These are phyloP conservation scores for Linum usitatissimum DNA, from an alignment of 345 rosid species.

Conservation along the genomic window DNA sequence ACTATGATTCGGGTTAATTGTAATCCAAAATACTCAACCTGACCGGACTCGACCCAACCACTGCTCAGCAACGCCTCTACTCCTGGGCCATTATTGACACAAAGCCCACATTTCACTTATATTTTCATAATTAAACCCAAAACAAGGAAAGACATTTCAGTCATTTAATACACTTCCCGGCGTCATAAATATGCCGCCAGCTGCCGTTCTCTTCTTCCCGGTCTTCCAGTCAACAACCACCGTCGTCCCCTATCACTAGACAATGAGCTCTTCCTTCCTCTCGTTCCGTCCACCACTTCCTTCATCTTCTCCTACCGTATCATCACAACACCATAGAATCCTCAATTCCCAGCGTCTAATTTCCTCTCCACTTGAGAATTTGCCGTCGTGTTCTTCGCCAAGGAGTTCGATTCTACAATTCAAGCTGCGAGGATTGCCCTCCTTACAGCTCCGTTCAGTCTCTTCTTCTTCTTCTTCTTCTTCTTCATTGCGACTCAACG, in stretches of 20 bases:
- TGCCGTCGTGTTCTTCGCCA: conserved; percentile 1
- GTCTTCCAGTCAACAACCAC: neutral
- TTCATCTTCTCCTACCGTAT: neutral
- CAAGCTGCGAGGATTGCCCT: conserved; percentile 11
- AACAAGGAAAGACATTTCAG: neutral
- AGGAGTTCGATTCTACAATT: conserved; percentile 1
- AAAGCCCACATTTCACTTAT: too few relatives aligned
- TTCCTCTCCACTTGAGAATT: conserved; percentile 10
- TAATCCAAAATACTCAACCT: too few relatives aligned
- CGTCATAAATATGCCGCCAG: neutral
- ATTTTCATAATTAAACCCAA: too few relatives aligned
- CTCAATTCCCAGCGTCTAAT: neutral
- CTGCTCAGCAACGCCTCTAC: too few relatives aligned
- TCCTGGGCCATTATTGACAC: too few relatives aligned
- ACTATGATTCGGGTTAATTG: too few relatives aligned
- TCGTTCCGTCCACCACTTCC: conserved; percentile 4
- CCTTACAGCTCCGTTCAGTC: conserved; percentile 11
- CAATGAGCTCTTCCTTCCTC: neutral
- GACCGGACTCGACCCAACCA: too few relatives aligned
- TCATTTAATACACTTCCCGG: neutral
- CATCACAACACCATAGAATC: neutral
- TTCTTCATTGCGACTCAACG: conserved; percentile 31
- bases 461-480: neutral
- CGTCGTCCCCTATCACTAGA: neutral
- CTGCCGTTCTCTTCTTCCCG: neutral